Conservation (phyloP, 2,329 filamentous ascomycete species). For the Elsinoe batatas region DNA sequence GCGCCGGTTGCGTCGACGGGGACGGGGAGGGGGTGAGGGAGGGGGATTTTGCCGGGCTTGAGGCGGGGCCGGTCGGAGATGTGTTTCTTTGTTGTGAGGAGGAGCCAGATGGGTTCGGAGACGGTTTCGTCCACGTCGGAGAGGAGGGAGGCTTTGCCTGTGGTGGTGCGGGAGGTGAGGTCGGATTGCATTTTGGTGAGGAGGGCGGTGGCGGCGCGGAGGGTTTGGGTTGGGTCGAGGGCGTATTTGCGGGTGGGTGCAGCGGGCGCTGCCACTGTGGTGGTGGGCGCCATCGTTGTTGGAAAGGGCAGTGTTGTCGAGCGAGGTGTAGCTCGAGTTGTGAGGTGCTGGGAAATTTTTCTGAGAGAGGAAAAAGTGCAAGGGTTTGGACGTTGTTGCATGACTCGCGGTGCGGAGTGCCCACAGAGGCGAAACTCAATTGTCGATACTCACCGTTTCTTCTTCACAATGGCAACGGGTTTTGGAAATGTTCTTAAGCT, state of each 20-base stretch:
- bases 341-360: neutral
- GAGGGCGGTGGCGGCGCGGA: conserved; percentile 51
- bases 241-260: neutral
- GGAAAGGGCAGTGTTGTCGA: neutral
- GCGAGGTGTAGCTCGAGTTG: neutral
- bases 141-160: conserved; percentile 42
- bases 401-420: neutral
- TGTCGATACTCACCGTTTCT: neutral
- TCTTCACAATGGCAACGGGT: neutral
- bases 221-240: conserved; percentile 40
- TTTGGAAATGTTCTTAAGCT: neutral
- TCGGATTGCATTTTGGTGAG: conserved; percentile 40
- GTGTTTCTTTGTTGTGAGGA: conserved; percentile 56
- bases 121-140: conserved; percentile 39
- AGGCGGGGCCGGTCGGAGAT: conserved; percentile 64
- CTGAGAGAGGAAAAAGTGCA: neutral
- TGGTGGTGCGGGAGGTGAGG: conserved; percentile 38
- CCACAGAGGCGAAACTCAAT: neutral
- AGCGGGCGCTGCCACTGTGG: neutral
- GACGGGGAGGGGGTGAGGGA: conserved; percentile 46
- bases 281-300: neutral
- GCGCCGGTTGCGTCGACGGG: conserved; percentile 25
- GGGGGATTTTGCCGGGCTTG: conserved; percentile 68
- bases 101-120: conserved; percentile 48
- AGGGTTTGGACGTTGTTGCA: neutral